These are phyloP conservation scores for Xylaria acuta DNA, from an alignment of 495 filamentous ascomycete genomes.

Conservation along the genomic window DNA sequence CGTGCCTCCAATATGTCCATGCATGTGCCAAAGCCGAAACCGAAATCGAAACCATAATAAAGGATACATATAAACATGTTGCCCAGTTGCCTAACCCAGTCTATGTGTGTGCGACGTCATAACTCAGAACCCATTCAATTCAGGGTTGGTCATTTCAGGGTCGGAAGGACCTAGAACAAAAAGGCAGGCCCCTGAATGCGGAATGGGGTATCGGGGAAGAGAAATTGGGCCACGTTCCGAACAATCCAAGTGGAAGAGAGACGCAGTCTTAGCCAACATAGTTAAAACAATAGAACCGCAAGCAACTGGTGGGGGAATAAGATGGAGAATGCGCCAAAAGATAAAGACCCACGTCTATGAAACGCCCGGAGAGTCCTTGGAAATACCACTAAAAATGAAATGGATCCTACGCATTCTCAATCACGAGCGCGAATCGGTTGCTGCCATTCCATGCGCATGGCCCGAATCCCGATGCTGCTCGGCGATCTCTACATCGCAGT, in stretches of 20 bases:
- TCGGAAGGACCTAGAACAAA: conserved; percentile 27
- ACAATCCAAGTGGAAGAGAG: conserved; percentile 2
- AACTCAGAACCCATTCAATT: conserved; percentile 28
- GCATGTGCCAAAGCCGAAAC: conserved; percentile 9
- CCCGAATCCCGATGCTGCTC: conserved; percentile 16
- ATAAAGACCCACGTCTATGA: conserved; percentile 37
- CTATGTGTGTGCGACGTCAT: conserved; percentile 36
- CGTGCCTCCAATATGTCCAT: neutral
- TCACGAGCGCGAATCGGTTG: neutral
- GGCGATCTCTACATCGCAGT: conserved; percentile 28
- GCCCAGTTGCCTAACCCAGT: conserved; percentile 41
- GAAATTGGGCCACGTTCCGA: neutral
- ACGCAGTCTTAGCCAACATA: neutral
- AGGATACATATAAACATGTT: conserved; percentile 27
- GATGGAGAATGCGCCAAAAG: conserved; percentile 30
- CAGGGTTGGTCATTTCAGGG: conserved; percentile 6
- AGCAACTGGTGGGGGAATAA: conserved; percentile 23
- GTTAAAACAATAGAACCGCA: conserved; percentile 6
- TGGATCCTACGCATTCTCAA: neutral
- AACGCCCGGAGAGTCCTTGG: conserved; percentile 34
- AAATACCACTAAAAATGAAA: conserved; percentile 30
- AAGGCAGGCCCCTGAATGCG: conserved; percentile 23
- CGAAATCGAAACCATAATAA: neutral
- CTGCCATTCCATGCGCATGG: neutral
- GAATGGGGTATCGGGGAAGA: conserved; percentile 28